Base-by-base conservation (phyloP, 106 monocot genomes). In the Dendrobium nobile region DNA sequence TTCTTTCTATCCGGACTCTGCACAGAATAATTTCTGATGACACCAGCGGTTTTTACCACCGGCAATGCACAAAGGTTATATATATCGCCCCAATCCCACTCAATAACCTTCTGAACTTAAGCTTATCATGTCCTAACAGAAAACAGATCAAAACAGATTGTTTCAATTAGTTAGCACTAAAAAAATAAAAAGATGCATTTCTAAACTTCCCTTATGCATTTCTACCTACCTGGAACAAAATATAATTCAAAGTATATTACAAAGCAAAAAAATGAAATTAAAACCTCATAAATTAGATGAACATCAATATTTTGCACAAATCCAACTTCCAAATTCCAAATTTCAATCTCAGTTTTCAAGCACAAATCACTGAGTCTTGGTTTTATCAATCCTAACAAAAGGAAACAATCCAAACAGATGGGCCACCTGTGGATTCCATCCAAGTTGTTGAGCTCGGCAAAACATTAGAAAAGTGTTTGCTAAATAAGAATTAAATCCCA, bases 381-480 rank as follows among this genome's bases (percentile, higher is more conserved):
- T 85, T 81, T 93, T 93, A 40, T 87, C 70, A 37, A 93, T 87
- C 85, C 88, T 90, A 41, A 93, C 88, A 78, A 89, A 90, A 0
- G 95, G 95, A 47, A 91, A 82, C 45, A 88, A 86, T 13, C 95
- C 91, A 18, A 91, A 81, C 9, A 86, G 59, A 41, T 81, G 76
- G 72, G 70, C 80, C 4, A 95, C 82, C 17, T 67, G 72, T 9
- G 95, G 95, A 10, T 89, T 59, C 95, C 95, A 93, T 31, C 86
- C 95, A 40, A 87, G 81, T 54, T 95, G 92, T 78, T 95, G 87
- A 1, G 92, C 95, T 18, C 91, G 90, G 47, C 92, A 95, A 70
- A 89, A 95, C 92, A 95, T 95, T 48, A 95, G 73, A 78, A 95
- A 95, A 4, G 91, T 84, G 58, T 95, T 95, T n/a, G 89, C 95